Evolutionary conservation across 768 basidiomycete genomes (phyloP), one percentile per base, ranked within the genome.

Genomic region (Pleurotus eryngii): DNA sequence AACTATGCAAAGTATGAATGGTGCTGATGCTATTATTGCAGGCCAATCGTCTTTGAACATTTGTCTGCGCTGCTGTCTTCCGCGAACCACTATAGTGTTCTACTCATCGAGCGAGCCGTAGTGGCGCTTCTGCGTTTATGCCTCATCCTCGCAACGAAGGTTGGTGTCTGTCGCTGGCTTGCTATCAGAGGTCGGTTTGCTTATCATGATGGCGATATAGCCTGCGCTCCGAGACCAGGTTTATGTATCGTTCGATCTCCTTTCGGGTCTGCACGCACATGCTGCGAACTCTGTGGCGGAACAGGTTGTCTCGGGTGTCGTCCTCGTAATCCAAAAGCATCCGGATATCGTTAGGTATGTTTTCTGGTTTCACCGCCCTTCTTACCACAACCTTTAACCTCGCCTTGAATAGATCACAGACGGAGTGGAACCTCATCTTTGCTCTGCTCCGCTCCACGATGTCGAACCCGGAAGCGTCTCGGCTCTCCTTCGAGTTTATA

Each of bases 1-100:
- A 26, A 26, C 22, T 24, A 24, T 24, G 2, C 22, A 24, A 24
- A 3, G 24, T 26, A 4, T 26, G 24, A 26, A 26, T 6, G 4
- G 4, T 26, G 24, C 5, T 26, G 24, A 26, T 6, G 24, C 24
- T 26, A 26, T 26, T 26, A 26, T 26, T 26, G 24, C 24, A 26
- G 95, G 96, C 95, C 96, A 0, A 83, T 94, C 63, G 84, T 96
- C 3, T 98, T 97, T 67, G 95, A 97, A 65, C 95, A 98, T 67
- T 74, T 98, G 20, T 90, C 93, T 0, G 80, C 87, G 0, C 73
- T 99, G 15, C 77, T 99, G 22, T 82, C 85, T 1, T 77, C 87
- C 2, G 82, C 96, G 0, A 78, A 79, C 14, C 87, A 88, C 55
- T 98, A 96, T 68, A 95, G 93, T 65, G 81, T 93, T 27, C 77